Base-by-base conservation (phyloP, 2,329 filamentous ascomycete species). In the Colletotrichum cereale region DNA sequence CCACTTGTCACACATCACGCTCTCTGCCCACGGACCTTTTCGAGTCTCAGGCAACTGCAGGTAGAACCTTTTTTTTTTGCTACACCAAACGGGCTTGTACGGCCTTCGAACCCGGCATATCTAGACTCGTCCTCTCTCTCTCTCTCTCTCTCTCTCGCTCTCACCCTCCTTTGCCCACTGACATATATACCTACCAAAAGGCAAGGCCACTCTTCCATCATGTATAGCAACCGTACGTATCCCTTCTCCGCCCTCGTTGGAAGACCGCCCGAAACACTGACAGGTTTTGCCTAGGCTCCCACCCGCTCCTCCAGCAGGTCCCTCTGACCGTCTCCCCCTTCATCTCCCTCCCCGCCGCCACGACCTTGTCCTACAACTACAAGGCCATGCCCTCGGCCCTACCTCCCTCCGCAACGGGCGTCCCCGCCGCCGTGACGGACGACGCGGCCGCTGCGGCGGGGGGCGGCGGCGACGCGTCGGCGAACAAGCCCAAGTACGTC, bases 331-430 rank as follows among this genome's bases (percentile, higher is more conserved):
- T 98, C 55, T 98, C 96, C 3, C 96, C 96, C 34, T 98, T 98
- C 84, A 90, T 98, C 77, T 93, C 92, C 72, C 91, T 99, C 40
- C 96, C 96, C 14, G 92, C 93, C 38, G 92, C 96, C 34, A 93
- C 95, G 26, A 97, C 95, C 0, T 90, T 99, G 10, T 96, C 96
- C 31, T 98, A 98, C 85, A 97, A 94, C 76, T 98, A 98, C 88
- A 96, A 95, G 80, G 88, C 91, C 14, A 92, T 98, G 79, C 94
- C 96, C 0, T 96, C 94, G 0, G 93, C 94, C 2, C 89, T 98
- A 0, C 96, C 96, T 0, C 90, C 90, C 1, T 93, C 93, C 1
- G 87, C 90, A 42, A 88, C 90, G 10, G 86, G 87, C 70, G 84
- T 88, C 70, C 80, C 81, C 53, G 81, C 77, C 69, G 79, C 84